A percentile compares a stretch with the other conserved stretches of the same genome.
These are phyloP conservation scores for Cercospora sojina DNA, from an alignment of 2,329 filamentous ascomycete species.

Conservation along the genomic window DNA sequence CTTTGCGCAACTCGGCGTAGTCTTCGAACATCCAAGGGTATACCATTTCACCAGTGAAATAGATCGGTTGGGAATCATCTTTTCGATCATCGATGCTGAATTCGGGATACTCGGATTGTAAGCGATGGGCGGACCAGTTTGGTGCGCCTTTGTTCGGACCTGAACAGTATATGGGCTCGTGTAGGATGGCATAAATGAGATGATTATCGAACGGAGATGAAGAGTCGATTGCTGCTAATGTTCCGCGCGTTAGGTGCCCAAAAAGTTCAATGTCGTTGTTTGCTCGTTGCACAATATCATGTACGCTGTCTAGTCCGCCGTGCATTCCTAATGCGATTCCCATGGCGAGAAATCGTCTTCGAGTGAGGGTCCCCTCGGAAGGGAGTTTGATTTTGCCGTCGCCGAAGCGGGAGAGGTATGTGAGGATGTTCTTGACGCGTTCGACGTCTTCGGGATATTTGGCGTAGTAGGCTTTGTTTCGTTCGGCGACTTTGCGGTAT, in stretches of 20 bases:
- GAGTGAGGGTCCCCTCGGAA: slow-evolving; percentile 69
- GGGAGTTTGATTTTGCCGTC: slow-evolving; percentile 65
- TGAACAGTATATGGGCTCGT: slow-evolving; percentile 85
- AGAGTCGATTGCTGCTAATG: slow-evolving; percentile 66
- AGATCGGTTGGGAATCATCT: slow-evolving; percentile 54
- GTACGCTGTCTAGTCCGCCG: slow-evolving; percentile 72
- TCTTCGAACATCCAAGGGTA: slow-evolving; percentile 82
- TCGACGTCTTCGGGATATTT: slow-evolving; percentile 82
- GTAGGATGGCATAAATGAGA: slow-evolving; percentile 80
- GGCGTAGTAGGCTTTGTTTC: slow-evolving; percentile 75
- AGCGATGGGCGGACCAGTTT: slow-evolving; percentile 71
- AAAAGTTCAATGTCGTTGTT: slow-evolving; percentile 72
- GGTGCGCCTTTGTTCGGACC: slow-evolving; percentile 53
- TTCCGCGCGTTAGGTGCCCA: slow-evolving; percentile 70
- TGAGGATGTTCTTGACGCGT: slow-evolving; percentile 64
- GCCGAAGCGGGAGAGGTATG: slow-evolving; percentile 58
- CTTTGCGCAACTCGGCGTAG: slow-evolving; percentile 69
- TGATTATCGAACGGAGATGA: slow-evolving; percentile 69
- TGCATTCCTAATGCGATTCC: slow-evolving; percentile 78
- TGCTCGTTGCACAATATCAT: slow-evolving; percentile 69
- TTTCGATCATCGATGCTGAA: slow-evolving; percentile 48
- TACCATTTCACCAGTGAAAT: slow-evolving; percentile 91
- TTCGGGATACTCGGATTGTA: slow-evolving; percentile 53
- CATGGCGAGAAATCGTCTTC: slow-evolving; percentile 71
- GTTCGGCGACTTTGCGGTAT: slow-evolving; percentile 65